Evolutionary conservation across 2,329 filamentous ascomycete genomes (phyloP).

Genomic region (Aspergillaceae sp.): DNA sequence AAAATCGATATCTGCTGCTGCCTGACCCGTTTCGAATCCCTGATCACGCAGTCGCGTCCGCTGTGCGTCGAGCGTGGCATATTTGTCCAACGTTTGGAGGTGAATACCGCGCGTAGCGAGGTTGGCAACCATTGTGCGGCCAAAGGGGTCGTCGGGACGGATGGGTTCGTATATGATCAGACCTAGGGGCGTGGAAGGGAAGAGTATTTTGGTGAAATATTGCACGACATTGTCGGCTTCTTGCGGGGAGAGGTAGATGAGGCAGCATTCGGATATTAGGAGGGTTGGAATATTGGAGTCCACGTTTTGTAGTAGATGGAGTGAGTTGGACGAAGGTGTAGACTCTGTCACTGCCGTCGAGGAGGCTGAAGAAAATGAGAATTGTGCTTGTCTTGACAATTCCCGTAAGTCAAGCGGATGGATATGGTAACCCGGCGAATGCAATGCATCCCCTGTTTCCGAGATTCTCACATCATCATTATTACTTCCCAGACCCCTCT

Average conservation of each 20-base stretch:
- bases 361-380: slow-evolving; percentile 31
- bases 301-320: slow-evolving; percentile 37
- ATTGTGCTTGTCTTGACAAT: too few species aligned
- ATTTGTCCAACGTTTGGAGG: slow-evolving; percentile 72
- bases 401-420: slow-evolving; percentile 63
- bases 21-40: slow-evolving; percentile 54
- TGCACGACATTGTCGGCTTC: slow-evolving; percentile 57
- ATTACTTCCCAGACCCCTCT: slow-evolving; percentile 14
- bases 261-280: slow-evolving; percentile 87
- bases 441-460: slow-evolving; percentile 33
- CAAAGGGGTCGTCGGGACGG: slow-evolving; percentile 74
- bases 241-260: slow-evolving; percentile 70
- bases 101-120: slow-evolving; percentile 71
- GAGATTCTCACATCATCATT: slow-evolving; percentile 27
- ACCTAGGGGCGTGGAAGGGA: slow-evolving; percentile 42
- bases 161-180: slow-evolving; percentile 86
- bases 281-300: slow-evolving; percentile 62
- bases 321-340: slow-evolving; percentile 10
- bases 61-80: slow-evolving; percentile 61
- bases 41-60: slow-evolving; percentile 55
- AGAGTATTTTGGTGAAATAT: slow-evolving; percentile 52
- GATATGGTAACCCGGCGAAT: slow-evolving; percentile 42
- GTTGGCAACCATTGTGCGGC: slow-evolving; percentile 85
- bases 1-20: slow-evolving; percentile 53
- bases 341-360: not conserved